Evolutionary conservation across 179 eudicot genomes (phyloP).

Genomic region (Heliamphora pulchella): DNA sequence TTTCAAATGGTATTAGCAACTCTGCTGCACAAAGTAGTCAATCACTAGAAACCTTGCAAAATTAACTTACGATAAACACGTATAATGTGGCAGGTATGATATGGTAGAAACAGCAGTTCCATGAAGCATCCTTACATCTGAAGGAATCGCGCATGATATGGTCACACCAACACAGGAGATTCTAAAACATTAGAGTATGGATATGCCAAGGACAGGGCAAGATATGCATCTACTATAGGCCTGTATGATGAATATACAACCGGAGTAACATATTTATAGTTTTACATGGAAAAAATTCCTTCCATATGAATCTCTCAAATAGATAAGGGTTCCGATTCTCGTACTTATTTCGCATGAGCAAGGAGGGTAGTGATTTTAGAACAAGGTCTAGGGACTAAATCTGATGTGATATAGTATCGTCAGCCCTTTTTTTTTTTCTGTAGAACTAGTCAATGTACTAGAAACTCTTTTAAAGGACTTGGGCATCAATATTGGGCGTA

Average conservation of each 20-base stretch:
- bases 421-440: no score
- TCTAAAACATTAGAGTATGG: neutral
- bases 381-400: no score
- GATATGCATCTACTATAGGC: neutral
- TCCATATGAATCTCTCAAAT: no score
- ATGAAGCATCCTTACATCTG: neutral
- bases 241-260: neutral
- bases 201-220: neutral
- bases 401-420: no score
- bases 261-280: neutral
- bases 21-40: neutral
- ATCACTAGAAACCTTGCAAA: neutral
- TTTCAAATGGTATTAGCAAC: neutral
- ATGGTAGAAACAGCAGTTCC: conserved; percentile 8
- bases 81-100: neutral
- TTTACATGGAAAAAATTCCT: neutral
- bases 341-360: no score
- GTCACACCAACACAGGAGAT: neutral
- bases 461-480: no score
- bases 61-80: neutral
- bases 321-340: no score
- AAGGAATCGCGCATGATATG: neutral
- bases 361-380: no score
- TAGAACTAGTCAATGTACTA: no score
- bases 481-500: no score